Evolutionary conservation across 805 yeast species (phyloP).

Genomic region (Debaryomyces tyrocola): DNA sequence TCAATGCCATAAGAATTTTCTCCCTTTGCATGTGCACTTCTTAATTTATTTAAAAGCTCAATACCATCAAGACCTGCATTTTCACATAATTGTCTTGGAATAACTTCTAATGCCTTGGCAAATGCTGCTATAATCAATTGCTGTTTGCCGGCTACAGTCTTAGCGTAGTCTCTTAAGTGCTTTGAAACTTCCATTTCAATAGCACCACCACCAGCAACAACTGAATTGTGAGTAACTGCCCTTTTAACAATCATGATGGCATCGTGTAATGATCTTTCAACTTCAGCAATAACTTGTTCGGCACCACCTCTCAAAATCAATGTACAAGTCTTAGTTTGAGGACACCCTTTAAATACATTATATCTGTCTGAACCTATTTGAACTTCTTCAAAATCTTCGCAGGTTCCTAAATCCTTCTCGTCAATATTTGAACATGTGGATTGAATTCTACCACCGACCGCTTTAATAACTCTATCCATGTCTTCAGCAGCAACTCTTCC

Average conservation of each 20-base stretch:
- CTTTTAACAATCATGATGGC: conserved; percentile 98
- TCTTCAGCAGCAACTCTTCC: conserved; percentile 91
- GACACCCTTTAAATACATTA: conserved; percentile 90
- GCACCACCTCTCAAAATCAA: conserved; percentile 95
- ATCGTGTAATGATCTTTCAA: conserved; percentile 95
- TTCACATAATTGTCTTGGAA: conserved; percentile 96
- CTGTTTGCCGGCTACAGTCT: conserved; percentile 91
- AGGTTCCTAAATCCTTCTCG: conserved; percentile 76
- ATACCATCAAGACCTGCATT: conserved; percentile 99
- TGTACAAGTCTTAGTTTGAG: conserved; percentile 91
- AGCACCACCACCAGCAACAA: conserved; percentile 99
- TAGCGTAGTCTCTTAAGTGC: conserved; percentile 81
- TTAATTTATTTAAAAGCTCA: conserved; percentile 84
- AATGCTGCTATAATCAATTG: conserved; percentile 89
- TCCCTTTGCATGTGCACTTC: conserved; percentile 94
- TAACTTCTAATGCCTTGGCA: conserved; percentile 92
- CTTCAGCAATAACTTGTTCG: conserved; percentile 96
- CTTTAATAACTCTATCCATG: conserved; percentile 86
- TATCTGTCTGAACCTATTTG: conserved; percentile 97
- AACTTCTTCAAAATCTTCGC: conserved; percentile 83
- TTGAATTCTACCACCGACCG: conserved; percentile 91
- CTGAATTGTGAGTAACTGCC: conserved; percentile 78
- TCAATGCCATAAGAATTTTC: conserved; percentile 92
- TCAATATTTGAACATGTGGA: conserved; percentile 69
- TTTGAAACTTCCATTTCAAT: conserved; percentile 95